phyloP scores from a whole-genome alignment of 164 flowering plant genomes.

The Magnolia officinalis region DNA sequence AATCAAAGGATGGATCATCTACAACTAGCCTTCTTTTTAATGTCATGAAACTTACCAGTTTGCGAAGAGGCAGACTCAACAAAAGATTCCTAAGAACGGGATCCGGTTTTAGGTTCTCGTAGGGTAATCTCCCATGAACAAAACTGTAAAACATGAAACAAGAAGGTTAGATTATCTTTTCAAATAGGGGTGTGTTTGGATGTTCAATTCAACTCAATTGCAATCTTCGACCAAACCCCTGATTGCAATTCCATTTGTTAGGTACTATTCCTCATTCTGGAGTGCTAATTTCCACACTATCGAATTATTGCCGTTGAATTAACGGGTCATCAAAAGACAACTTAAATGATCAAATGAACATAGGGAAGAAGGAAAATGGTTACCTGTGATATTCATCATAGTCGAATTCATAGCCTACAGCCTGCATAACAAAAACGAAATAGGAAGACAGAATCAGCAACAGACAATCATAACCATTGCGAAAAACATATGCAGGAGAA shows the following conservation, averaged over 20 bases:
- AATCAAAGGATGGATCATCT: neutral
- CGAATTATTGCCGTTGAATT: no score
- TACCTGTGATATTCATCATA: constrained; percentile 88
- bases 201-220: neutral
- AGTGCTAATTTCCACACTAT: no score
- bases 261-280: no score
- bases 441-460: neutral
- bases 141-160: constrained; percentile 36
- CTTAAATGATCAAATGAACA: neutral
- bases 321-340: no score
- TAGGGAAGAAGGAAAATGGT: neutral
- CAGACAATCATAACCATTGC: neutral
- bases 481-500: neutral
- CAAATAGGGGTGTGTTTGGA: neutral
- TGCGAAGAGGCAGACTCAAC: constrained; percentile 67
- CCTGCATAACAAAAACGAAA: constrained; percentile 37
- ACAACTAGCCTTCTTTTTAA: neutral
- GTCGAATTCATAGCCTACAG: constrained; percentile 72
- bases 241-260: no score
- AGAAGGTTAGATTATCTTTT: neutral
- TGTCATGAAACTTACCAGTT: constrained; percentile 55
- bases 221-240: no score
- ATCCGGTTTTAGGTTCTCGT: constrained; percentile 69
- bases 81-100: constrained; percentile 56
- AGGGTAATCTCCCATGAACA: constrained; percentile 91